These are phyloP conservation scores for Colletotrichum liriopes DNA, from an alignment of 2,329 filamentous ascomycete species.

Conservation along the genomic window DNA sequence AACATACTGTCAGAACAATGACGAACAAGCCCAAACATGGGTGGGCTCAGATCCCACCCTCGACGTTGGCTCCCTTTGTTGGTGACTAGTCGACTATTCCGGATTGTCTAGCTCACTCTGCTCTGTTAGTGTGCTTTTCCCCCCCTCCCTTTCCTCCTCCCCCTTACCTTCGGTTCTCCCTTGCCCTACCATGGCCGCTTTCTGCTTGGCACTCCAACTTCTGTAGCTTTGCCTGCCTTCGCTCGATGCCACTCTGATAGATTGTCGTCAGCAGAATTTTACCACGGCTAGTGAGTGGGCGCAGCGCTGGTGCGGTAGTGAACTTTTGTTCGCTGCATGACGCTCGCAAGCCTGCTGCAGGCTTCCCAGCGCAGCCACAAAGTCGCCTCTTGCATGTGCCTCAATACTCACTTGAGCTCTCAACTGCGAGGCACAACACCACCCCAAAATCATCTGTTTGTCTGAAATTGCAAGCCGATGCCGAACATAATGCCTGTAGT, in stretches of 20 bases:
- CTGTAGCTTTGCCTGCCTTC: background rate
- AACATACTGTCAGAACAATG: background rate
- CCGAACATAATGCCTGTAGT: background rate
- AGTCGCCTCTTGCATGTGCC: background rate
- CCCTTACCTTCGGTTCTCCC: background rate
- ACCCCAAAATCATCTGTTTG: background rate
- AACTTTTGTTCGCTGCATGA: background rate
- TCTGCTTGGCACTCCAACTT: background rate
- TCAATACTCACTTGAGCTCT: background rate
- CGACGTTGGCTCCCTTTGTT: background rate
- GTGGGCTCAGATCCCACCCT: background rate
- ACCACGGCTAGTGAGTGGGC: background rate
- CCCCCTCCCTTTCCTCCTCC: background rate
- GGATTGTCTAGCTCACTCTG: background rate
- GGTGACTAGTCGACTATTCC: background rate
- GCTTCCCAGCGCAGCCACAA: background rate
- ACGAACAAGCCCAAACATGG: background rate
- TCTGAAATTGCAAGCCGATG: constrained; percentile 1
- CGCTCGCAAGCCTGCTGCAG: background rate
- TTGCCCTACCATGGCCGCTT: background rate
- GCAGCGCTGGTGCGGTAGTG: background rate
- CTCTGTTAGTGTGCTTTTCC: background rate
- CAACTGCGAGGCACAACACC: background rate
- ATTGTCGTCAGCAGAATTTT: background rate
- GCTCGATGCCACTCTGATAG: background rate